Conservation (phyloP, 371 early-diverging fungal species). For the Choanephora cucurbitarum region DNA sequence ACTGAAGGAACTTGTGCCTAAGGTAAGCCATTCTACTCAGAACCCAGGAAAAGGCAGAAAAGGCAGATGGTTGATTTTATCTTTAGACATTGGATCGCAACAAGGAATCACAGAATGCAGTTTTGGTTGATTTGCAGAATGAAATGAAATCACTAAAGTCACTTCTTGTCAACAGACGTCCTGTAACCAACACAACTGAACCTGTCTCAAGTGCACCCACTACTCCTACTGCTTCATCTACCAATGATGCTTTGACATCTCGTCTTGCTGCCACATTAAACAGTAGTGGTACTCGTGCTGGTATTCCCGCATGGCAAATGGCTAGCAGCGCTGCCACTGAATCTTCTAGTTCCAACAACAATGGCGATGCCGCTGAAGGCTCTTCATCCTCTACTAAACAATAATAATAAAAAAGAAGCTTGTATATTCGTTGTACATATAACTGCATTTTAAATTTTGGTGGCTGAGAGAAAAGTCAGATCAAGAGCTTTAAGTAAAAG, state of each 20-base stretch:
- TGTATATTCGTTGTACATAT: not conserved
- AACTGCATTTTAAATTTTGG: not conserved
- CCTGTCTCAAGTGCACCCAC: conserved; percentile 32
- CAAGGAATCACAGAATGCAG: conserved; percentile 69
- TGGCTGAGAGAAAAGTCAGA: not conserved
- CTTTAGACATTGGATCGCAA: conserved; percentile 71
- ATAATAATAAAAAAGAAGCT: not conserved
- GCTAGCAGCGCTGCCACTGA: conserved; percentile 33
- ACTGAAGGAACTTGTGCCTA: conserved; percentile 77
- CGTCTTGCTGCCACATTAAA: conserved; percentile 40
- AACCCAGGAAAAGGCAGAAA: not conserved
- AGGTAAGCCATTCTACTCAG: conserved; percentile 44
- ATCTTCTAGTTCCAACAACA: conserved; percentile 6
- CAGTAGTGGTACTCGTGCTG: conserved; percentile 24
- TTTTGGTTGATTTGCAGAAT: conserved; percentile 83
- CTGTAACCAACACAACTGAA: conserved; percentile 29
- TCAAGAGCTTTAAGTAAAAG: not conserved
- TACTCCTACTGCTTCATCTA: conserved; percentile 16
- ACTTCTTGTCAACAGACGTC: conserved; percentile 78
- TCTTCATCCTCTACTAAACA: too few relatives aligned
- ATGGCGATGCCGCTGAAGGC: conserved; percentile 1
- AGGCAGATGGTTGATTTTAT: too few relatives aligned
- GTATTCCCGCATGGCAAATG: conserved; percentile 85
- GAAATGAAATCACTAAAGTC: conserved; percentile 93
- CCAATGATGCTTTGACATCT: conserved; percentile 40